Percentiles rank a stretch among this genome's conserved stretches.
Evolutionary conservation across 306 rosid genomes (phyloP).

Genomic region (Lupinus albus): DNA sequence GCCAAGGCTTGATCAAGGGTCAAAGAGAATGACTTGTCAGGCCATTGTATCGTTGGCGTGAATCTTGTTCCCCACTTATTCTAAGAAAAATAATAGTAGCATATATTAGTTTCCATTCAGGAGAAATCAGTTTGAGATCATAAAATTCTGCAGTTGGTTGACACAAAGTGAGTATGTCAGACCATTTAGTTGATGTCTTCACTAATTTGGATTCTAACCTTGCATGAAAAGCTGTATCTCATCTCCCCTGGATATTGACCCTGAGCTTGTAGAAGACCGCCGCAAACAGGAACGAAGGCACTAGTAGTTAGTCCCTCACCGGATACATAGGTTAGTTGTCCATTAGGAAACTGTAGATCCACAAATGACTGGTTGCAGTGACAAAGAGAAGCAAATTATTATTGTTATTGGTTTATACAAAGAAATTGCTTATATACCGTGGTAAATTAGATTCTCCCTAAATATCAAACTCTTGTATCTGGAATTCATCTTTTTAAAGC

Average conservation of each 20-base stretch:
- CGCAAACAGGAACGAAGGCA: conserved; percentile 81
- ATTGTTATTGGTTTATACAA: neutral
- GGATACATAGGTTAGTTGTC: conserved; percentile 88
- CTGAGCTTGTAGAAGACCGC: conserved; percentile 97
- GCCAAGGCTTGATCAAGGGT: conserved; percentile 91
- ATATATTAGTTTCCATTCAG: conserved; percentile 38
- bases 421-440: conserved; percentile 10
- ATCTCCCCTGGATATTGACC: conserved; percentile 99
- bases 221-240: conserved; percentile 95
- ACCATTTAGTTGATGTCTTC: conserved; percentile 8
- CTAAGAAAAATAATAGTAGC: conserved; percentile 45
- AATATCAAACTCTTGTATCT: conserved; percentile 6
- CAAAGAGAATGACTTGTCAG: conserved; percentile 87
- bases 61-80: conserved; percentile 92
- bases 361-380: conserved; percentile 72
- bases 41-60: conserved; percentile 90
- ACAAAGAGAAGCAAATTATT: conserved; percentile 11
- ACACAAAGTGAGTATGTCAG: conserved; percentile 2
- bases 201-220: conserved; percentile 58
- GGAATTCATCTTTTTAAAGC: neutral
- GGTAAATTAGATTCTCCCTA: conserved; percentile 12
- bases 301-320: conserved; percentile 94
- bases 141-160: conserved; percentile 14
- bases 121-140: conserved; percentile 22
- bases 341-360: conserved; percentile 97